A percentile compares a stretch with the other conserved stretches of the same genome.
Conservation (phyloP, 257 asterid species). For the Fraxinus excelsior region DNA sequence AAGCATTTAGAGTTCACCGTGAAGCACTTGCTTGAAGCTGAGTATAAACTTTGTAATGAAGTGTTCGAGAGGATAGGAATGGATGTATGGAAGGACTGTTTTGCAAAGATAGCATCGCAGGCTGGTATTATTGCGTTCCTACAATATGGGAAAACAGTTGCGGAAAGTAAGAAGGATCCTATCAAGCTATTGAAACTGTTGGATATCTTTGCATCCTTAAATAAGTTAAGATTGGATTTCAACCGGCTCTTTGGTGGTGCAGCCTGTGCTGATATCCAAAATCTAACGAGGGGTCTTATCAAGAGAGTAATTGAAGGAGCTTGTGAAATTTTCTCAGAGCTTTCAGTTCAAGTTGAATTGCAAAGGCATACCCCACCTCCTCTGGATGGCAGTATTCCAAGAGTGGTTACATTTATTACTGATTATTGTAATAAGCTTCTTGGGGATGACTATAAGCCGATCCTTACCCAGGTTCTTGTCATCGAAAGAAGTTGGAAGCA, state of each 20-base stretch:
- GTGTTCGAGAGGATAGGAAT: conserved; percentile 81
- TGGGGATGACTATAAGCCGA: conserved; percentile 75
- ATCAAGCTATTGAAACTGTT: conserved; percentile 73
- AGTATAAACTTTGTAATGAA: conserved; percentile 72
- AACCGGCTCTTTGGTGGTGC: conserved; percentile 86
- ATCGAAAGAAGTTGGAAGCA: conserved; percentile 91
- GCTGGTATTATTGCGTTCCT: conserved; percentile 84
- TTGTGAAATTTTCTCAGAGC: conserved; percentile 91
- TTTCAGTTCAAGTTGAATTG: conserved; percentile 79
- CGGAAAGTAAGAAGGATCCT: conserved; percentile 91
- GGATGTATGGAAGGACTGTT: conserved; percentile 80
- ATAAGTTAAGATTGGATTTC: conserved; percentile 82
- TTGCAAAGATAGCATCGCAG: conserved; percentile 79
- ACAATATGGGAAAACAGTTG: conserved; percentile 79
- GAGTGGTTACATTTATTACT: conserved; percentile 71
- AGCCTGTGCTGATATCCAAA: conserved; percentile 83
- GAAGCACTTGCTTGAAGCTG: conserved; percentile 84
- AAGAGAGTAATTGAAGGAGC: conserved; percentile 79
- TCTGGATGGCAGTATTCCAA: conserved; percentile 72
- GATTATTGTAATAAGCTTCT: conserved; percentile 87
- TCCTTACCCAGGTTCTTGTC: conserved; percentile 73
- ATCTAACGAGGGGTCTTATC: conserved; percentile 75
- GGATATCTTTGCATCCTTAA: conserved; percentile 78
- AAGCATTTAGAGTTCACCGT: conserved; percentile 84
- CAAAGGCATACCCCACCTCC: conserved; percentile 86